Evolutionary conservation across 805 yeast species (phyloP), one percentile per base, ranked within the genome.

Genomic region (Vanderwaltozyma tropicalis): DNA sequence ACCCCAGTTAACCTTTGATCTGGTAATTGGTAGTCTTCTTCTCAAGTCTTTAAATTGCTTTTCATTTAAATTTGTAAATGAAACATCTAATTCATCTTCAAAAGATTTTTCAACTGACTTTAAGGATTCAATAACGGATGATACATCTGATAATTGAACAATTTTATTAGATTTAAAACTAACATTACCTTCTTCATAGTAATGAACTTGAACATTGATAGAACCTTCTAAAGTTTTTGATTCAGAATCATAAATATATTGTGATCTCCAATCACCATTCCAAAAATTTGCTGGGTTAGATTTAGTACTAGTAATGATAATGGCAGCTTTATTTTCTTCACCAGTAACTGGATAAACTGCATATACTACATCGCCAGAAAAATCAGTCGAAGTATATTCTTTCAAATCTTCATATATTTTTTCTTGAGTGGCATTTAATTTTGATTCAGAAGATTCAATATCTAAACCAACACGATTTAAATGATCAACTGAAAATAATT

Each of bases 131-230:
- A 76, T 61, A 3, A 61, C 51, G 3, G 55, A 57, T 2, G 40
- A 39, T 1, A 48, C 43, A 5, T 39, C 29, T 3, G 51, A 38
- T 17, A 58, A 62, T 6, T 48, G 50, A 1, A 71, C 47, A 4
- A 51, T 48, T 41, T 68, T 64, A 7, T 45, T 44, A 2, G 78
- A 66, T 43, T 73, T 76, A 51, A 92, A 72, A 37, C 89, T 71
- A 15, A 89, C 97, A 53, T 89, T 89, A 22, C 98, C 98, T 49
- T 89, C 97, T 62, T 89, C 98, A 57, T 74, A 92, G 59, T 88
- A 92, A 60, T 89, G 98, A 29, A 88, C 80, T 46, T 84, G 88
- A 24, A 87, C 70, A 16, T 57, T 59, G 26, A 85, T 69, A 6
- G 56, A 54, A 4, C 94, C 95, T 3, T 46, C 47, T 13, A 82